Conservation (phyloP, 495 filamentous ascomycete species). For the Wilcoxina mikolae region DNA sequence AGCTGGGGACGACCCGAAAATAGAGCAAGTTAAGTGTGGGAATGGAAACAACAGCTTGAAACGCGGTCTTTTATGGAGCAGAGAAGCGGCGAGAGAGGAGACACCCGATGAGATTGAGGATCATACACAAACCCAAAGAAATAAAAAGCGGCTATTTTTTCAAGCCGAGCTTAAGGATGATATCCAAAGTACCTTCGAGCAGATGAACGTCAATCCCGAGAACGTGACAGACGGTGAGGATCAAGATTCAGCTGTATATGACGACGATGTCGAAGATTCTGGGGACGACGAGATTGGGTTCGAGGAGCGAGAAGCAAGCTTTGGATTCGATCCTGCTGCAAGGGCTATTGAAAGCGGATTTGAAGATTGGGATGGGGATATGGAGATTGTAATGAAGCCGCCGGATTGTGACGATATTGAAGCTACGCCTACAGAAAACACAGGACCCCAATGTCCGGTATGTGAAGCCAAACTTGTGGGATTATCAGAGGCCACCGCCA, state of each 20-base stretch:
- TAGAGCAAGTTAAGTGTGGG: not conserved
- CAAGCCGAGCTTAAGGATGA: not conserved
- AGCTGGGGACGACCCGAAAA: not conserved
- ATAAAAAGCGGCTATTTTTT: not conserved
- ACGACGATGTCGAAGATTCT: slow-evolving; percentile 4
- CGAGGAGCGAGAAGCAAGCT: slow-evolving; percentile 16
- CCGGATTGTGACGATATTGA: slow-evolving; percentile 9
- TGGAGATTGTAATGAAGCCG: slow-evolving; percentile 4
- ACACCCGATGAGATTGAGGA: slow-evolving; percentile 1
- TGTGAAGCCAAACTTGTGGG: slow-evolving; percentile 12
- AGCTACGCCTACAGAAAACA: not conserved
- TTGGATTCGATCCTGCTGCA: slow-evolving; percentile 18
- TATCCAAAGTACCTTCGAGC: slow-evolving; percentile 13
- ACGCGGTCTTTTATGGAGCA: not conserved
- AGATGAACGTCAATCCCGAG: not conserved
- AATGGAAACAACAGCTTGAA: not conserved
- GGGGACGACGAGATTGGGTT: slow-evolving; percentile 13
- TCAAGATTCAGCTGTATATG: not conserved
- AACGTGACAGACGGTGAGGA: slow-evolving; percentile 7
- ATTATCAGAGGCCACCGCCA: slow-evolving; percentile 35
- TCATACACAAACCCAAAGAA: not conserved
- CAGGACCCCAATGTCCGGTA: slow-evolving; percentile 16
- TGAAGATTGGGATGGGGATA: slow-evolving; percentile 13
- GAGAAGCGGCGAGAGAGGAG: not conserved
- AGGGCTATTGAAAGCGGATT: slow-evolving; percentile 21